A percentile compares a stretch with the other conserved stretches of the same genome.
phyloP scores from a whole-genome alignment of 2,329 filamentous ascomycete genomes.

The Scleromitrula shiraiana region DNA sequence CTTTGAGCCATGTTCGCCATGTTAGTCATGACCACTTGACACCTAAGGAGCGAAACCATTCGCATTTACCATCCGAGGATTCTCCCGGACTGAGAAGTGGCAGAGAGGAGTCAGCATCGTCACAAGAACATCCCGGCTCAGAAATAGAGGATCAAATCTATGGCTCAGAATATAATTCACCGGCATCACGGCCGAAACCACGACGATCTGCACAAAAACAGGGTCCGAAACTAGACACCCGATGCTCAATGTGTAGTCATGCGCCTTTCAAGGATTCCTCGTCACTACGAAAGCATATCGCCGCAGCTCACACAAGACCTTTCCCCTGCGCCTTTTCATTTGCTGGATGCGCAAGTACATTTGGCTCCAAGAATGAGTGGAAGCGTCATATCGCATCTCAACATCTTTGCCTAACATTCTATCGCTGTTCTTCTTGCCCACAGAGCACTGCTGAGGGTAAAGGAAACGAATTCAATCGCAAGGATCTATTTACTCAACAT shows the following conservation, averaged over 20 bases:
- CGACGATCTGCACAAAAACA: conserved; percentile 29
- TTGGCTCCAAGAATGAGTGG: conserved; percentile 95
- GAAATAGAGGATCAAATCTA: conserved; percentile 34
- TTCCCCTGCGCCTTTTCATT: conserved; percentile 82
- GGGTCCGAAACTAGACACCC: conserved; percentile 50
- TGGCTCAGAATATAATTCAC: conserved; percentile 29
- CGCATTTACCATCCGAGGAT: conserved; percentile 27
- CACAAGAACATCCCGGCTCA: conserved; percentile 33
- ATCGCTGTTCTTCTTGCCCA: conserved; percentile 55
- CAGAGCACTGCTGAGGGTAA: conserved; percentile 46
- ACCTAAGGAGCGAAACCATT: conserved; percentile 26
- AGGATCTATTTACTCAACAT: conserved; percentile 93
- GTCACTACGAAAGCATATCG: conserved; percentile 58
- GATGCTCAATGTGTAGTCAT: conserved; percentile 54
- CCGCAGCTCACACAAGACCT: conserved; percentile 59
- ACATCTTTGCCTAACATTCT: conserved; percentile 65
- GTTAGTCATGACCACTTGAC: conserved; percentile 38
- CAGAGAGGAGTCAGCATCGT: conserved; percentile 37
- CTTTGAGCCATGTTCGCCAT: conserved; percentile 54
- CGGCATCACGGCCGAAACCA: conserved; percentile 27
- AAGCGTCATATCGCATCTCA: conserved; percentile 90
- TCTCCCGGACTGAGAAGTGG: conserved; percentile 27
- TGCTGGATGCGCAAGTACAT: conserved; percentile 76
- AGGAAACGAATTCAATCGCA: conserved; percentile 77
- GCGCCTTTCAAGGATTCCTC: conserved; percentile 60